Conservation (phyloP, 1,139 yeast genomes). For the Cylindricascospora bacillispora region DNA sequence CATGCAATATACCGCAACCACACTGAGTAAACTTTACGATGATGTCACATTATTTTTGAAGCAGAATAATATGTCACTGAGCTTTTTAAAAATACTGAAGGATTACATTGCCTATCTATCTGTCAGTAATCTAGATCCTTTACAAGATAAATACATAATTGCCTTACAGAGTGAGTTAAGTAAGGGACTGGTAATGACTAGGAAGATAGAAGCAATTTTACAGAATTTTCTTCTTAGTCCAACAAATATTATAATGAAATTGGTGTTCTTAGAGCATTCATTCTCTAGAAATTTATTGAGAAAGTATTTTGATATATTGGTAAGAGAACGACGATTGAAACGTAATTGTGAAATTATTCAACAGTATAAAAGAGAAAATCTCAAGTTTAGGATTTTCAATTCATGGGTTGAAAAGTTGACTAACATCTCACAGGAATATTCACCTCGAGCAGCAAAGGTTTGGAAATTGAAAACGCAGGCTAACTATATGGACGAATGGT, state of each 20-base stretch:
- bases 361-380: background rate
- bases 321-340: background rate
- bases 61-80: constrained; percentile 7
- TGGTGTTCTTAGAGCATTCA: constrained; percentile 7
- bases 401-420: background rate
- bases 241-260: constrained; percentile 7
- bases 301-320: background rate
- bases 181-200: constrained; percentile 6
- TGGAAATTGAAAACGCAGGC: too few species aligned
- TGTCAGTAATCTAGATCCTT: constrained; percentile 7
- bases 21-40: too few species aligned
- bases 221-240: constrained; percentile 8
- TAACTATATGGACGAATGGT: background rate
- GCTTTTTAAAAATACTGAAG: constrained; percentile 7
- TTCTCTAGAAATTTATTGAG: background rate
- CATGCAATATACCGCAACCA: too few species aligned
- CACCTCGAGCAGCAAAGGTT: constrained; percentile 1
- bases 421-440: background rate
- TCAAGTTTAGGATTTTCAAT: background rate
- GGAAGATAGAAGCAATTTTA: constrained; percentile 6
- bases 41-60: constrained; percentile 3
- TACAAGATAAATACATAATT: constrained; percentile 7
- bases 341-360: background rate
- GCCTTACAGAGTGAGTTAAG: constrained; percentile 8
- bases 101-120: constrained; percentile 5